These are phyloP conservation scores for Tetracentron sinense DNA, from an alignment of 164 flowering plant genomes.

Conservation along the genomic window DNA sequence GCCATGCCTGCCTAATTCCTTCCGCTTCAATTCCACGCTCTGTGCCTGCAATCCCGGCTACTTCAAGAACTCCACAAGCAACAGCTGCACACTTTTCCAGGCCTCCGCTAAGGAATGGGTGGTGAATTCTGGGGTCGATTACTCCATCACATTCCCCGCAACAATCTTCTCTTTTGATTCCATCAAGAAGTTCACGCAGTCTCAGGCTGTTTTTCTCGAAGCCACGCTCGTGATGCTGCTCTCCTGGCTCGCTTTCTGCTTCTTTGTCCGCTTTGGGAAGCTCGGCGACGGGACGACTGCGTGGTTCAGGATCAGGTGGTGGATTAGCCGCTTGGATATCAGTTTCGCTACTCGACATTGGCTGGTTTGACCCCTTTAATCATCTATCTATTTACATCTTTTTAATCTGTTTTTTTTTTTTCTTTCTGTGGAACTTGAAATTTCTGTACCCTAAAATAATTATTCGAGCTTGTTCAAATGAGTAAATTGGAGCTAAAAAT, in stretches of 20 bases:
- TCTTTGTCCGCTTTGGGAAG: constrained; percentile 45
- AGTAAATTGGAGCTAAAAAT: too few species aligned
- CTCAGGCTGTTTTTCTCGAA: constrained; percentile 35
- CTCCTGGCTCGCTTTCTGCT: constrained; percentile 68
- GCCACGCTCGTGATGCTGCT: constrained; percentile 54
- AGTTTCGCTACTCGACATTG: constrained; percentile 86
- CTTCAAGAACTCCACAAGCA: constrained; percentile 28
- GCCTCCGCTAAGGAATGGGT: constrained; percentile 18
- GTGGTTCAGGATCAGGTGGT: constrained; percentile 79
- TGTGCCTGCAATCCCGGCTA: constrained; percentile 76
- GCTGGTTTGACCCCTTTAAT: constrained; percentile 61
- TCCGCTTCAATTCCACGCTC: constrained; percentile 53
- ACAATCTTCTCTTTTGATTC: constrained; percentile 62
- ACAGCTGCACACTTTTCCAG: constrained; percentile 39
- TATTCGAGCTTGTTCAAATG: too few species aligned
- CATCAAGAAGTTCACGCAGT: constrained; percentile 49
- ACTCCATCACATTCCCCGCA: constrained; percentile 43
- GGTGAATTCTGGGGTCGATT: constrained; percentile 47
- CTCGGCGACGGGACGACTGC: constrained; percentile 52
- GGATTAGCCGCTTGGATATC: constrained; percentile 86
- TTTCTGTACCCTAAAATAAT: too few species aligned
- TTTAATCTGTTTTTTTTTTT: too few species aligned
- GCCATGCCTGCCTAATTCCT: constrained; percentile 56
- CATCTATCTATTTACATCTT: too few species aligned
- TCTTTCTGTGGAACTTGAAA: too few species aligned